Evolutionary conservation across 2,329 filamentous ascomycete genomes (phyloP), one percentile per base, ranked within the genome.

Genomic region (Colletotrichum kahawae): DNA sequence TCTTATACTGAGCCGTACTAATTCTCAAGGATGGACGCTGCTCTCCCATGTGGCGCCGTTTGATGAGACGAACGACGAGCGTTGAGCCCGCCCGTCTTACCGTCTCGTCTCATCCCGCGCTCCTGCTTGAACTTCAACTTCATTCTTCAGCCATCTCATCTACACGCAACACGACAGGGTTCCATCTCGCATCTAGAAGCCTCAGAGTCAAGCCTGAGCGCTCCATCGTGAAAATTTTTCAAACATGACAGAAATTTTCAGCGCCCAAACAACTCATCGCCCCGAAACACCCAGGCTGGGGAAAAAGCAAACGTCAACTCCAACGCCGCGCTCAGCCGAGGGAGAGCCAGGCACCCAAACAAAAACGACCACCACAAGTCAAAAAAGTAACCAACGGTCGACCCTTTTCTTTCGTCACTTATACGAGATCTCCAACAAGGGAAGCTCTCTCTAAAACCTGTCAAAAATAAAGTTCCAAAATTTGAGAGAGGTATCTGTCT

Each of bases 401-500:
- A 27, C 29, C 27, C 18, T 31, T 38, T 59, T 34, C 9, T 31
- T 31, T 51, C 51, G 36, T 65, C 48, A 43, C 33, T 10, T 57
- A 38, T 27, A 57, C 48, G 43, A 33, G 10, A 24, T 51, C n/a
- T 24, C 18, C n/a, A 16, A 21, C 27, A 67, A 18, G 29, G 38
- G 21, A 24, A 54, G 14, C 21, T 7, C 13, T 56, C n/a, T 56
- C n/a, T 38, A 57, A 43, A 63, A 57, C 16, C n/a, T n/a, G 18
- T 36, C 59, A 34, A 21, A 16, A 18, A 27, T n/a, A 60, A 60
- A 60, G 27, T 67, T 36, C 65, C 48, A 48, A 67, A 67, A 54
- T 51, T 51, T 34, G 59, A 62, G 69, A 75, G 64, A 68, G 69
- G 72, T 72, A 75, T 75, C 63, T 57, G 24, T 72, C 69, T 72